A percentile compares a stretch with the other conserved stretches of the same genome.
phyloP scores from a whole-genome alignment of 2,329 filamentous ascomycete species.

The Proliferodiscus dingleyae region DNA sequence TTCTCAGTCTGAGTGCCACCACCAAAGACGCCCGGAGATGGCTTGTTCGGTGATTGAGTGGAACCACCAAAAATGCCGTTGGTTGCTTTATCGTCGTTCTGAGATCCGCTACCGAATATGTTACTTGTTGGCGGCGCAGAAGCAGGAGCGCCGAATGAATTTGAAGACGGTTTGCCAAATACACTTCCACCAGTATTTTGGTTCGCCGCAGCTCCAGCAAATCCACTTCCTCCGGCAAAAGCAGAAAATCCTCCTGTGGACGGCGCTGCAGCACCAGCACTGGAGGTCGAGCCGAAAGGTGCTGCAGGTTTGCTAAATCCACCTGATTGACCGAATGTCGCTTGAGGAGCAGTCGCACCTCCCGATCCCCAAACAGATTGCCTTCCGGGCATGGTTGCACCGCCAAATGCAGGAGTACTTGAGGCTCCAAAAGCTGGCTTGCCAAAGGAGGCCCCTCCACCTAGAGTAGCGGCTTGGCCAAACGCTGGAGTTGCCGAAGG shows the following conservation, averaged over 20 bases:
- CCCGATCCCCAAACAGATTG: conserved; percentile 50
- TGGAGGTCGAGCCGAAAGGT: conserved; percentile 30
- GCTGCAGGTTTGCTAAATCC: conserved; percentile 39
- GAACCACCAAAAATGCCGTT: conserved; percentile 27
- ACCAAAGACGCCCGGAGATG: conserved; percentile 10
- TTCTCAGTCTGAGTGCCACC: background rate
- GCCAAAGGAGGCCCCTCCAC: conserved; percentile 8
- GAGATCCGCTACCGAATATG: conserved; percentile 8
- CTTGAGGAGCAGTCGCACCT: conserved; percentile 27
- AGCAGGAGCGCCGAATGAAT: conserved; percentile 31
- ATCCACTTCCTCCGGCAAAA: conserved; percentile 52
- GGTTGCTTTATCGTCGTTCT: conserved; percentile 11
- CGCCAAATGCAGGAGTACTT: conserved; percentile 16
- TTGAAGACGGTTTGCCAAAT: conserved; percentile 27
- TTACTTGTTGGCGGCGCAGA: conserved; percentile 10
- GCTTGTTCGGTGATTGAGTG: conserved; percentile 32
- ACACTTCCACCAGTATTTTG: conserved; percentile 30
- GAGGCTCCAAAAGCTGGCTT: conserved; percentile 22
- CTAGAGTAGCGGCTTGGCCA: conserved; percentile 34
- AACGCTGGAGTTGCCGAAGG: conserved; percentile 45
- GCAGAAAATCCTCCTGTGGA: conserved; percentile 46
- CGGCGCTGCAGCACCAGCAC: conserved; percentile 27
- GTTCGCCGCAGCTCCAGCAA: conserved; percentile 35
- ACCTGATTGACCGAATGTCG: conserved; percentile 51
- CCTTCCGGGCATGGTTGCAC: conserved; percentile 41